A percentile compares a stretch with the other conserved stretches of the same genome.
Conservation (phyloP, 805 yeast genomes). For the Starmerella kuoi region DNA sequence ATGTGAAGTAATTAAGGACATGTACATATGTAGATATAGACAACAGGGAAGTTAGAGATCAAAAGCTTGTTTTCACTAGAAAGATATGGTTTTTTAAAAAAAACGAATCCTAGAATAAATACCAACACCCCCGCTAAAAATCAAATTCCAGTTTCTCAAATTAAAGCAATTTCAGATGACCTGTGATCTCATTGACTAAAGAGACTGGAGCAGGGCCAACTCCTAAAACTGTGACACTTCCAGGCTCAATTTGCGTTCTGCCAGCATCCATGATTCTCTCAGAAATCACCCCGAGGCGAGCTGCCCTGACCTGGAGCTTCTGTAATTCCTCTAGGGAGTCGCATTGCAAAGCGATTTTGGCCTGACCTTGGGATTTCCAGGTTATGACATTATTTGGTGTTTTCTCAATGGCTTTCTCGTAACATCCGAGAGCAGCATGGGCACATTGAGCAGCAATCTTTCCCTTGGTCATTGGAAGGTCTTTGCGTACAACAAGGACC, state of each 20-base stretch:
- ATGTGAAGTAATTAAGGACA: too few species aligned
- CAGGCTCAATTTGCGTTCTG: constrained; percentile 90
- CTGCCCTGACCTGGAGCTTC: constrained; percentile 65
- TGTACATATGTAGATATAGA: too few species aligned
- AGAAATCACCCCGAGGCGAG: constrained; percentile 65
- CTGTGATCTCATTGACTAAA: constrained; percentile 70
- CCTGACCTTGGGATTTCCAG: constrained; percentile 83
- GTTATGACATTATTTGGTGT: constrained; percentile 53
- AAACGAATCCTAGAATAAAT: too few species aligned
- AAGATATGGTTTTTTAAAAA: background rate
- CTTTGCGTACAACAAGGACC: constrained; percentile 82
- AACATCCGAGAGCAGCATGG: constrained; percentile 92
- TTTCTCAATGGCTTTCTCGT: constrained; percentile 43
- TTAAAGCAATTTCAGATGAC: constrained; percentile 60
- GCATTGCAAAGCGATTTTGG: constrained; percentile 67
- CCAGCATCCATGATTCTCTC: constrained; percentile 91
- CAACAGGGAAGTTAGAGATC: too few species aligned
- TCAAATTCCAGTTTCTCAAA: too few species aligned
- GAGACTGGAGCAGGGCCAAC: constrained; percentile 88
- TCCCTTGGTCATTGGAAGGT: constrained; percentile 85
- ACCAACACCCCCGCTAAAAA: too few species aligned
- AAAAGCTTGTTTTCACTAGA: background rate
- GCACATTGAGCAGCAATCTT: constrained; percentile 96
- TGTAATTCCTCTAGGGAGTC: constrained; percentile 59
- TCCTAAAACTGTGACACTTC: constrained; percentile 92